phyloP scores from a whole-genome alignment of 148 eudicot species.

The Fagopyrum tataricum region DNA sequence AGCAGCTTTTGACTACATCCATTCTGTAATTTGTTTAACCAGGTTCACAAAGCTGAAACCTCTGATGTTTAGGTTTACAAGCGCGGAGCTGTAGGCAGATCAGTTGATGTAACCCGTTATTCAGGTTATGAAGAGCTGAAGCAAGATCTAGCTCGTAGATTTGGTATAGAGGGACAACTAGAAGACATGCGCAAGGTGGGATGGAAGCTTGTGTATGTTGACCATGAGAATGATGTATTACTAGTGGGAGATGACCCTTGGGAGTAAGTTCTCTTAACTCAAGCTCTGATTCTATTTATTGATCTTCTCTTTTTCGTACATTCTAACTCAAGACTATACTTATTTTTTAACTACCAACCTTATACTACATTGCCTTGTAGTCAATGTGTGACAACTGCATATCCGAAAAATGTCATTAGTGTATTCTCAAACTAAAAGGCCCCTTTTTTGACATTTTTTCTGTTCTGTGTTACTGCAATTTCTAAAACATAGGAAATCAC shows the following conservation, averaged over 20 bases:
- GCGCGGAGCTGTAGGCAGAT: conserved; percentile 98
- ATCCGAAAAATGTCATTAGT: too few species aligned
- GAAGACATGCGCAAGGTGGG: conserved; percentile 87
- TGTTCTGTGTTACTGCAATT: neutral
- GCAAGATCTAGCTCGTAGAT: conserved; percentile 89
- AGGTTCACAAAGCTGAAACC: neutral
- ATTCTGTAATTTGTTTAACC: neutral
- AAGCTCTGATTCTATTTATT: neutral
- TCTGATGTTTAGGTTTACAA: conserved; percentile 73
- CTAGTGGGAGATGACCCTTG: conserved; percentile 98
- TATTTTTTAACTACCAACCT: too few species aligned
- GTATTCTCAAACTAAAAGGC: too few species aligned
- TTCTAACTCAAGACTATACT: neutral
- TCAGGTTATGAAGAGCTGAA: conserved; percentile 87
- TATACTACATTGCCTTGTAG: too few species aligned
- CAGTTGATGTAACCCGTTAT: conserved; percentile 81
- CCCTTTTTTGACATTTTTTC: neutral
- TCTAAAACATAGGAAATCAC: neutral
- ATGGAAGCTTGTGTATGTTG: conserved; percentile 96
- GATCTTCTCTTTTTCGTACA: neutral
- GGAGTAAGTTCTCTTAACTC: conserved; percentile 65
- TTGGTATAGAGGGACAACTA: conserved; percentile 94
- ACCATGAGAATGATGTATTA: conserved; percentile 82
- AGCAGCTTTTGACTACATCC: neutral
- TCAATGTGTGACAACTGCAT: too few species aligned